Percentiles rank a stretch among this genome's conserved stretches.
Evolutionary conservation across 768 basidiomycete species (phyloP).

Genomic region (Gautieria morchelliformis): DNA sequence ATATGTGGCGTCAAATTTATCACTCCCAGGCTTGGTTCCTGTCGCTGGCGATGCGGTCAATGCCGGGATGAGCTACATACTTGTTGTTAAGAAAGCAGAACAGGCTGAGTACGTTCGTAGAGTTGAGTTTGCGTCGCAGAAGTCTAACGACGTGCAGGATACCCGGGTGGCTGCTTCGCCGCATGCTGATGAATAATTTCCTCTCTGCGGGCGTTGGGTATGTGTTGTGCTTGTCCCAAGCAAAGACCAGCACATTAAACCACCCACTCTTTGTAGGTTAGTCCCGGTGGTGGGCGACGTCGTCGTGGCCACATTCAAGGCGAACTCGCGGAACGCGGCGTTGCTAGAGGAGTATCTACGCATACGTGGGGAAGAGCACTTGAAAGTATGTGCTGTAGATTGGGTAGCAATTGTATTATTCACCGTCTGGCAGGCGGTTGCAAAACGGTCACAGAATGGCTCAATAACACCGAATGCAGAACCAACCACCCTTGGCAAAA

Average conservation of each 20-base stretch:
- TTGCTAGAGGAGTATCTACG: constrained; percentile 79
- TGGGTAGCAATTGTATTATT: background rate
- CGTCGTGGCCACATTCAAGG: constrained; percentile 66
- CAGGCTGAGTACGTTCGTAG: constrained; percentile 48
- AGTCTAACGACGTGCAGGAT: constrained; percentile 20
- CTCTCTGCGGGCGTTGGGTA: constrained; percentile 54
- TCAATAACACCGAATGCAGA: constrained; percentile 51
- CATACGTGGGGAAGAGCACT: constrained; percentile 63
- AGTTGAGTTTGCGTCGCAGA: background rate
- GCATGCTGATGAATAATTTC: constrained; percentile 72
- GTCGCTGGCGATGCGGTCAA: constrained; percentile 59
- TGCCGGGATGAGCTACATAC: constrained; percentile 56
- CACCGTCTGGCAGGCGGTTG: constrained; percentile 5
- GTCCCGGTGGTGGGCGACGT: constrained; percentile 73
- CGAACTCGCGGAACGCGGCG: constrained; percentile 83
- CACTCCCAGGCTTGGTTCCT: constrained; percentile 47
- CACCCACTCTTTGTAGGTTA: constrained; percentile 15
- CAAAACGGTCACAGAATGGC: constrained; percentile 21
- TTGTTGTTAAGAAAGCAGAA: constrained; percentile 68
- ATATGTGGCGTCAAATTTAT: background rate
- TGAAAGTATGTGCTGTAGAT: constrained; percentile 27
- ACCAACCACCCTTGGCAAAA: constrained; percentile 12
- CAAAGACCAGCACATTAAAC: background rate
- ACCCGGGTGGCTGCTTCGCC: constrained; percentile 52
- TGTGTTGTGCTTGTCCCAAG: background rate